Conservation (phyloP, 805 yeast species). For the Wickerhamomyces subpelliculosus region DNA sequence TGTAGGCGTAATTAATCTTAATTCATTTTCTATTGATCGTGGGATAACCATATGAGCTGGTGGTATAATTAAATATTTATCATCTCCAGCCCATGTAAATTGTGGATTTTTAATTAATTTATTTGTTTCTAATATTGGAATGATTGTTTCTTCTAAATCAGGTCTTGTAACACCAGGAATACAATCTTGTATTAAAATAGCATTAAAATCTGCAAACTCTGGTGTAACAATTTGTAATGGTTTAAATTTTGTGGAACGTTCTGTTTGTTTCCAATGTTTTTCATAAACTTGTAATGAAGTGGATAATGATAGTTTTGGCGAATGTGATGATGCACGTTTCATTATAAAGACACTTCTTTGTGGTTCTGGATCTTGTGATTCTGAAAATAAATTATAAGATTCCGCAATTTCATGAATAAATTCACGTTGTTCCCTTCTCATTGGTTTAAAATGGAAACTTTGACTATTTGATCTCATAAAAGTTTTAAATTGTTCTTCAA, state of each 20-base stretch:
- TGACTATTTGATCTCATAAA: constrained; percentile 38
- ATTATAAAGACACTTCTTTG: constrained; percentile 62
- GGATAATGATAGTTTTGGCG: constrained; percentile 41
- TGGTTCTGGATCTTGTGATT: constrained; percentile 81
- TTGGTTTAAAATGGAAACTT: constrained; percentile 61
- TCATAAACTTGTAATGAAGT: constrained; percentile 34
- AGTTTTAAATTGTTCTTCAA: constrained; percentile 46
- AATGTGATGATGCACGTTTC: constrained; percentile 21
- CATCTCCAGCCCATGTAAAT: constrained; percentile 35
- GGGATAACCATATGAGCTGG: constrained; percentile 26
- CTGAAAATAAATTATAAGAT: constrained; percentile 51
- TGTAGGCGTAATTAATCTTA: constrained; percentile 32
- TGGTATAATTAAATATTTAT: constrained; percentile 35
- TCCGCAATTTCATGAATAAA: constrained; percentile 66
- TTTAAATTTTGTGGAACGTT: no score
- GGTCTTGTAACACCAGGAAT: constrained; percentile 43
- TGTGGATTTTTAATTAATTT: constrained; percentile 17
- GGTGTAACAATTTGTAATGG: constrained; percentile 12
- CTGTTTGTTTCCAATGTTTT: constrained; percentile 25
- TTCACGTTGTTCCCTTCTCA: constrained; percentile 60
- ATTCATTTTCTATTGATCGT: constrained; percentile 34
- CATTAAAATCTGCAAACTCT: constrained; percentile 34
- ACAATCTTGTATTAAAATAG: constrained; percentile 46
- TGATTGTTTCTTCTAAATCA: constrained; percentile 22
- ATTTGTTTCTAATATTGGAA: constrained; percentile 3